phyloP scores from a whole-genome alignment of 495 filamentous ascomycete species.

The Glonium stellatum region DNA sequence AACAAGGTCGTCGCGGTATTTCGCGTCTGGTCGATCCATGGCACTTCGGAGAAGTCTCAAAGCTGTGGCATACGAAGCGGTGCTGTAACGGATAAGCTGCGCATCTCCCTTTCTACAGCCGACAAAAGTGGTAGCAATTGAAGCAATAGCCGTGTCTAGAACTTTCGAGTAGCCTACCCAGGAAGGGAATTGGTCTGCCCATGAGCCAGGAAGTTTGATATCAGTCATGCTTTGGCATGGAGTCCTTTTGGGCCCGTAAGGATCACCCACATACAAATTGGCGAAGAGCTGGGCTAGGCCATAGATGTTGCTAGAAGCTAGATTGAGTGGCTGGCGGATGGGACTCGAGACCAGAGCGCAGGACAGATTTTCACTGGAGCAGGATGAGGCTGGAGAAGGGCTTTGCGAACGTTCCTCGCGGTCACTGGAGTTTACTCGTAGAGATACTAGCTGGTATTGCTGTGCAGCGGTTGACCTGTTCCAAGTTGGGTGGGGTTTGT shows the following conservation, averaged over 20 bases:
- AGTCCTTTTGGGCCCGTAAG: too few species aligned
- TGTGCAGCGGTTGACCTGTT: conserved; percentile 16
- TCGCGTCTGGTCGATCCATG: conserved; percentile 2
- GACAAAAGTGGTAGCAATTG: conserved; percentile 12
- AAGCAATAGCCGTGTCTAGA: conserved; percentile 19
- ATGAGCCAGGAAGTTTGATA: conserved; percentile 3
- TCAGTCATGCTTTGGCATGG: too few species aligned
- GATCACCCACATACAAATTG: conserved; percentile 4
- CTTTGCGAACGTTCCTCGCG: neutral
- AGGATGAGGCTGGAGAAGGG: neutral
- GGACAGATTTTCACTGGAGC: too few species aligned
- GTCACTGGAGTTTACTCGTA: too few species aligned
- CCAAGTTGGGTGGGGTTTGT: conserved; percentile 14
- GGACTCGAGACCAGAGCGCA: neutral
- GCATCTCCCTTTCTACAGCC: conserved; percentile 15
- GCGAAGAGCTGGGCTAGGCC: conserved; percentile 14
- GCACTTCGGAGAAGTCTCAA: conserved; percentile 14
- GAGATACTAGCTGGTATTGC: conserved; percentile 9
- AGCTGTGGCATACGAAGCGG: conserved; percentile 12
- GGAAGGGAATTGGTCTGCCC: conserved; percentile 9
- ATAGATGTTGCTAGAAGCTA: conserved; percentile 11
- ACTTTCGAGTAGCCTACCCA: conserved; percentile 14
- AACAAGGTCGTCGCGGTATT: conserved; percentile 5
- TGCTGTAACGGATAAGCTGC: conserved; percentile 6
- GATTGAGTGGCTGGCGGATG: neutral